Evolutionary conservation across 352 stramenopile species (phyloP), one percentile per base, ranked within the genome.

Genomic region (Phytophthora boehmeriae): DNA sequence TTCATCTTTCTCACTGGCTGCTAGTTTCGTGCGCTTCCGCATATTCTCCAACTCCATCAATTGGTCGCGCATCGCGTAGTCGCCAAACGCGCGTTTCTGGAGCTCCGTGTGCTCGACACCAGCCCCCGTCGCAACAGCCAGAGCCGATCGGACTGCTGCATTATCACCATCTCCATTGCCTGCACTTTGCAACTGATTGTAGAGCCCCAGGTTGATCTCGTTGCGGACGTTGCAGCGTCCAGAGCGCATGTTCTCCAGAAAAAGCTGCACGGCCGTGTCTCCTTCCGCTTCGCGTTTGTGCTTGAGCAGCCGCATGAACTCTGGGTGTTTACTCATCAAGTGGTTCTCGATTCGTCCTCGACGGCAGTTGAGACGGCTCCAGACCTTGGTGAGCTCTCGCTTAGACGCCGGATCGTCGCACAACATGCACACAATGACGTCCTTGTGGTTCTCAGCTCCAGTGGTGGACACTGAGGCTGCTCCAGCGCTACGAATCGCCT

Each of bases 301-400:
- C 56, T 88, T 88, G 39, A 92, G 73, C 47, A 92, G 54, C 42
- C 86, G 62, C 83, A 92, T 92, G 54, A 90, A 90, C 60, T 92
- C 80, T 4, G 83, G 83, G 54, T 92, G 83, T 46, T 92, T 92
- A 57, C 81, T 92, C 69, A 80, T 77, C 45, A 92, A 59, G 39
- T 92, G 83, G 54, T 88, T 92, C 67, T 92, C 83, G 43, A 92
- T 92, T 23, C 83, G 78, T 1, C 83, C 83, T 23, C 83, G 83
- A 5, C 83, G 83, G 41, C 80, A 90, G 57, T 92, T 92, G 20
- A 86, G 38, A 16, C 81, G 83, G 34, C 75, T 89, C 83, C 83
- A 92, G n/a, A 90, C 67, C 59, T 89, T 89, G 20, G 75, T 83
- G 9, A 75, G 53, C 53, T 90, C 76, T 10, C 78, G 80, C 48